Percentiles rank a stretch among this genome's conserved stretches.
These are phyloP conservation scores for Acer campestre DNA, from an alignment of 345 rosid species.

Conservation along the genomic window DNA sequence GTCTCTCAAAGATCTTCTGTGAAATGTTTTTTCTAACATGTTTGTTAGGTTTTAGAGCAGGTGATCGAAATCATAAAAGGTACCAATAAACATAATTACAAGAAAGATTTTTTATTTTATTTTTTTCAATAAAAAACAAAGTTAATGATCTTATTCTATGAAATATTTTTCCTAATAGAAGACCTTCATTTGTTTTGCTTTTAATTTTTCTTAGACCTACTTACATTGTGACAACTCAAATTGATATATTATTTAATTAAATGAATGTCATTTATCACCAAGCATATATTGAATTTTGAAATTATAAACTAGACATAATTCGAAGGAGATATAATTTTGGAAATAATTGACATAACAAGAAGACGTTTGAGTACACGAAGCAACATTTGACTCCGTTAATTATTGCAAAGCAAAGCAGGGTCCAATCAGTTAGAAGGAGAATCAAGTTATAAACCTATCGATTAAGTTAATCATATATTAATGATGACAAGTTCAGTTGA, in stretches of 20 bases:
- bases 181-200: no score
- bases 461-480: background rate
- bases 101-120: background rate
- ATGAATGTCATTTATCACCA: no score
- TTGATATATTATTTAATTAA: no score
- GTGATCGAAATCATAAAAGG: background rate
- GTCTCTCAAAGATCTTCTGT: background rate
- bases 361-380: background rate
- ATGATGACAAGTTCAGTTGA: background rate
- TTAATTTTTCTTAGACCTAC: no score
- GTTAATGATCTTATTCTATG: background rate
- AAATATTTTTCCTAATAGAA: no score
- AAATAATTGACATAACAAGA: background rate
- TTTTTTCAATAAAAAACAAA: no score
- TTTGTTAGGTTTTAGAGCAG: background rate
- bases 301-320: no score
- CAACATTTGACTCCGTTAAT: background rate
- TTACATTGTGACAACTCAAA: fast-evolving
- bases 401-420: background rate
- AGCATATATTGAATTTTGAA: no score
- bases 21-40: background rate
- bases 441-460: background rate
- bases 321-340: background rate
- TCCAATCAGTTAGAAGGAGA: background rate
- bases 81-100: background rate